Evolutionary conservation across 371 early-diverging fungal species (phyloP), one percentile per base, ranked within the genome.

Genomic region (Mortierella sp.): DNA sequence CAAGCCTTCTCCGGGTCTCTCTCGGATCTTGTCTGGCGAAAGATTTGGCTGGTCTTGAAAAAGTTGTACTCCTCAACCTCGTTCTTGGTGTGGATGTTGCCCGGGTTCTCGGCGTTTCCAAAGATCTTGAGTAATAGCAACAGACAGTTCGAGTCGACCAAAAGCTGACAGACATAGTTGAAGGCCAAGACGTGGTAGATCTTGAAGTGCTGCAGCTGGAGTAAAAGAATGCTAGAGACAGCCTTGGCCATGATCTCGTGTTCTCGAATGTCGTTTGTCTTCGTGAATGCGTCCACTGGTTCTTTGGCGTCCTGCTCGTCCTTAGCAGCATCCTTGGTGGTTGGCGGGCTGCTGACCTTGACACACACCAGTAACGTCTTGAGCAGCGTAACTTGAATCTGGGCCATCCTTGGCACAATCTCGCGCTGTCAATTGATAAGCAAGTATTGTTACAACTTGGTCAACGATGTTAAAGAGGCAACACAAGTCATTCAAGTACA

Each of bases 81-180:
- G 21, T 93, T 92, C 79, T 91, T 88, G 40, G 90, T 89, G 10
- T 89, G 84, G 5, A 91, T 89, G 9, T 92, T 80, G 4, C 85
- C 80, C 0, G 92, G 88, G 40, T 93, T 89, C 83, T 95, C 95
- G 77, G 95, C 95, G 50, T 96, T 89, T 3, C 95, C 95, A 69
- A 96, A 89, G 81, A 97, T 91, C 78, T 96, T 96, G 44, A 97
- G 88, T 34, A 96, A 93, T 40, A 97, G 83, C 16, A 97, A 89
- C 43, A 96, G 89, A 71, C 95, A 94, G 55, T 96, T 96, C 46
- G 95, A 95, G 82, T 97, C 97, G 40, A 96, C 92, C 64, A 97
- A 86, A 0, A 95, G 89, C 77, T 95, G 95, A 9, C 93, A 93
- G 3, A 96, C 79, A 85, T 96, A 94, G 81, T 96, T 96, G 86